Percentiles rank a stretch among this genome's conserved stretches.
Evolutionary conservation across 495 filamentous ascomycete species (phyloP).

Genomic region (Penicillium dipodomyicola): DNA sequence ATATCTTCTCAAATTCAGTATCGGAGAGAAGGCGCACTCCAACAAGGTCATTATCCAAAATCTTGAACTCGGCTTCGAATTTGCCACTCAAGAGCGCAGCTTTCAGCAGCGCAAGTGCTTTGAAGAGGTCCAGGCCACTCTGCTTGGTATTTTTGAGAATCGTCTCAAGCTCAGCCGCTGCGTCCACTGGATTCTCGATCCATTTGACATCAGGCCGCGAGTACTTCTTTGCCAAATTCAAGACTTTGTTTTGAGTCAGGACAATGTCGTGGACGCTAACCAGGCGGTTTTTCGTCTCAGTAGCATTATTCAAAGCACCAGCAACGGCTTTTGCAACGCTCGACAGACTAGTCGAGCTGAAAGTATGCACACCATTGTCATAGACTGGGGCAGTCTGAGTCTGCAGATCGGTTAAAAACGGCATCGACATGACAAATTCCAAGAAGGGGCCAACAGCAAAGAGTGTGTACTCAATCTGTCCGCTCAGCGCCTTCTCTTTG

Average conservation of each 20-base stretch:
- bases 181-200: not conserved
- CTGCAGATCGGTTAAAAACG: not conserved
- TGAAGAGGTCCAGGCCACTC: not conserved
- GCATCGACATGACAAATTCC: conserved; percentile 7
- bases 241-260: not conserved
- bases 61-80: not conserved
- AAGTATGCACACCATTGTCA: not conserved
- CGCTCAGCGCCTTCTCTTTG: not conserved
- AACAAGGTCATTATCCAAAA: not conserved
- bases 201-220: not conserved
- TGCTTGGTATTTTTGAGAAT: not conserved
- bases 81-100: not conserved
- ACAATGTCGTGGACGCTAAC: conserved; percentile 1
- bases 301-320: not conserved
- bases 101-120: conserved; percentile 3
- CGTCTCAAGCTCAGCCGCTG: not conserved
- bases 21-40: not conserved
- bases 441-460: conserved; percentile 3
- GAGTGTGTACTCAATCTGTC: not conserved
- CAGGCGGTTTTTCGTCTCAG: not conserved
- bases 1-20: not conserved
- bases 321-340: not conserved
- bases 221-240: not conserved
- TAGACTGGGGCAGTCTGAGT: not conserved
- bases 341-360: not conserved